Evolutionary conservation across 495 filamentous ascomycete species (phyloP), one percentile per base, ranked within the genome.

Genomic region (Lasiosphaeriaceae sp.): DNA sequence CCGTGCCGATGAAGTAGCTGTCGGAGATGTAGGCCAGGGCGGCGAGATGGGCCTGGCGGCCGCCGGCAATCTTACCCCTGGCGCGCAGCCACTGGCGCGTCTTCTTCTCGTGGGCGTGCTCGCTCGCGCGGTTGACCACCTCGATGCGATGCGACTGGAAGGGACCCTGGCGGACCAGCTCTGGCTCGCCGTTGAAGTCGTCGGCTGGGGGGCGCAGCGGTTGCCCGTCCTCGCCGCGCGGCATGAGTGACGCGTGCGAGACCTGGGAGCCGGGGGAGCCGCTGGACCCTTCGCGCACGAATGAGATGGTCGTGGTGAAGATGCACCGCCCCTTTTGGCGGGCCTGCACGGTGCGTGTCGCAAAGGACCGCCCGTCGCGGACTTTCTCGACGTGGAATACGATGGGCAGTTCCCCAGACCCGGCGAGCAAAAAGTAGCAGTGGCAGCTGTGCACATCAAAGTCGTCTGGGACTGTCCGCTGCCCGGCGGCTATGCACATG

Each of bases 341-440:
- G 52, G 94, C 94, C 69, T 98, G 92, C 22, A 98, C 94, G 29
- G 92, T 96, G 44, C 94, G 80, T n/a, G 94, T 97, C 46, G 90
- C 83, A 70, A 92, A 98, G 52, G 88, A 92, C 51, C 85, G 81
- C n/a, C 94, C 94, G 59, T 92, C 88, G 54, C 94, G 87, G 31
- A 97, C 90, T 48, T 86, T 84, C 74, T 97, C 93, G 29, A 98
- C 94, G 66, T 96, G 86, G 71, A 77, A 98, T 54, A 97, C 75
- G 60, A 98, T 88, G 4, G 94, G 93, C 35, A 95, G 84, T 41
- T 87, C 83, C 8, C 85, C 77, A 67, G 92, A 86, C 26, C 93
- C 94, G 11, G 90, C 91, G 2, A 97, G 86, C 37, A 98, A 86
- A 75, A 98, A 98, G 79, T 96, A 98, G 81, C 93, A 97, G 80